phyloP scores from a whole-genome alignment of 2,329 filamentous ascomycete genomes.

The Juglanconis oblonga region DNA sequence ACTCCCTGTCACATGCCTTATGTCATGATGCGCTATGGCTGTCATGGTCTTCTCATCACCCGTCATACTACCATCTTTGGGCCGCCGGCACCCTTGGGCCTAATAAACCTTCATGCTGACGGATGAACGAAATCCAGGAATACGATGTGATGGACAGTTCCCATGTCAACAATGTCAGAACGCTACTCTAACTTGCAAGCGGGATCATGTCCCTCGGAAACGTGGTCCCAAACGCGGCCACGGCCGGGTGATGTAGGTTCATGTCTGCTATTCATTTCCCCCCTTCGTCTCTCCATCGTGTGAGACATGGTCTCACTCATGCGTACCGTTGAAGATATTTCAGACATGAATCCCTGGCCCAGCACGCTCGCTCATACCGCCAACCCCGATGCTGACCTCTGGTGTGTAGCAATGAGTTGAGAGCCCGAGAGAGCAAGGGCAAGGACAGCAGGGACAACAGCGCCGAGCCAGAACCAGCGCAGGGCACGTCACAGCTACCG shows the following conservation, averaged over 20 bases:
- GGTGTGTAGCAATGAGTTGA: constrained; percentile 47
- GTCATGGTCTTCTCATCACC: constrained; percentile 19
- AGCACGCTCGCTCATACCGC: background rate
- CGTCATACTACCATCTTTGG: background rate
- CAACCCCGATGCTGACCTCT: background rate
- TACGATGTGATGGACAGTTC: constrained; percentile 42
- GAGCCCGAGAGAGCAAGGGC: constrained; percentile 45
- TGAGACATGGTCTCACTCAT: background rate
- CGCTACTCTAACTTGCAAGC: constrained; percentile 59
- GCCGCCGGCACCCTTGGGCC: background rate
- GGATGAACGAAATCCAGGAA: constrained; percentile 30
- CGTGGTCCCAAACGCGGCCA: constrained; percentile 61
- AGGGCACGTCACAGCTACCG: constrained; percentile 25
- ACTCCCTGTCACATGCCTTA: background rate
- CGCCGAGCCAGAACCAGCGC: constrained; percentile 25
- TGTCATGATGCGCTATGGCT: constrained; percentile 6
- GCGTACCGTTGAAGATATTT: background rate
- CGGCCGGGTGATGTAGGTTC: constrained; percentile 51
- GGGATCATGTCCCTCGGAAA: constrained; percentile 63
- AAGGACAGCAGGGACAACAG: constrained; percentile 39
- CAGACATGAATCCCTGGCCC: background rate
- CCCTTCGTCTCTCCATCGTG: background rate
- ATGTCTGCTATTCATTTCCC: background rate
- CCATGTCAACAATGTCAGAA: constrained; percentile 61
- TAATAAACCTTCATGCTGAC: background rate